These are phyloP conservation scores for Globisporangium takayamanum DNA, from an alignment of 352 stramenopile species.

Conservation along the genomic window DNA sequence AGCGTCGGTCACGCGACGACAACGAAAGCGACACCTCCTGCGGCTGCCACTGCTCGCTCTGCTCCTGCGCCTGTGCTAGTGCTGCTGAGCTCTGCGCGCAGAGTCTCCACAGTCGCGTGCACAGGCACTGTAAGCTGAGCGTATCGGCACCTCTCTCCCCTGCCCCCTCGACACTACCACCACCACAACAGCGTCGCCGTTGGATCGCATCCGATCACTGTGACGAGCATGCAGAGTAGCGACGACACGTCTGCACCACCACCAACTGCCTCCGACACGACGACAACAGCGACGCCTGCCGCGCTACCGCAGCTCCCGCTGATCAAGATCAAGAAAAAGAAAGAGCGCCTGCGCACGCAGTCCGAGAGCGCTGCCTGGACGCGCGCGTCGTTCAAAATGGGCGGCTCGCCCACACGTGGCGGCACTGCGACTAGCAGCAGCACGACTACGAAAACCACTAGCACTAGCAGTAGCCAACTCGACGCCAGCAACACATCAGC, in stretches of 20 bases:
- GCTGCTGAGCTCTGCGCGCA: too few relatives aligned
- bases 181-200: too few relatives aligned
- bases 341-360: slow-evolving; percentile 67
- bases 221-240: slow-evolving; percentile 2
- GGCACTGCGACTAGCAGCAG: not conserved
- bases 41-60: too few relatives aligned
- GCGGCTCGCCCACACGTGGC: slow-evolving; percentile 21
- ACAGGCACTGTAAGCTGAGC: too few relatives aligned
- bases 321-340: slow-evolving; percentile 30
- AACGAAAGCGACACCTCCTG: too few relatives aligned
- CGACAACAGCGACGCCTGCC: not conserved
- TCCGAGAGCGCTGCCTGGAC: slow-evolving; percentile 72
- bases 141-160: not conserved
- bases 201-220: not conserved
- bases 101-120: too few relatives aligned
- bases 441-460: not conserved
- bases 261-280: not conserved
- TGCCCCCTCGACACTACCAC: too few relatives aligned
- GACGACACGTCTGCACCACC: not conserved
- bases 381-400: slow-evolving; percentile 61
- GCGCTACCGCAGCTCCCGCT: not conserved
- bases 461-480: not conserved
- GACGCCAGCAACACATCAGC: not conserved
- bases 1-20: too few relatives aligned
- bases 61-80: too few relatives aligned